Evolutionary conservation across 768 basidiomycete genomes (phyloP).

Genomic region (Cystofilobasidium capitatum): DNA sequence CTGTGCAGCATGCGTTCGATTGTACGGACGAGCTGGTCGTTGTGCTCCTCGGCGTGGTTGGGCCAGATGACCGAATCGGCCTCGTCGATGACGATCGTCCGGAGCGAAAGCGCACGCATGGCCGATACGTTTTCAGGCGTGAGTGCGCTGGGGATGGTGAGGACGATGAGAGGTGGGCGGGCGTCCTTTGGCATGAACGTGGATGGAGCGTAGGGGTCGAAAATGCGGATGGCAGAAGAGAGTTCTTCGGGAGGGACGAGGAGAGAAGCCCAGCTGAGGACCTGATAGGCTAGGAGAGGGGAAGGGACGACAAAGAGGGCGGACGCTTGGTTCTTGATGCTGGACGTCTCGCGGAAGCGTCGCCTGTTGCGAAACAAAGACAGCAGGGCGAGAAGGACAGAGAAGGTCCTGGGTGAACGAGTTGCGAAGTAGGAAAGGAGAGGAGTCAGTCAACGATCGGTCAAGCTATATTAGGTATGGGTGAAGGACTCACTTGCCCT

Average conservation of each 20-base stretch:
- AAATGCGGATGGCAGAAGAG: neutral
- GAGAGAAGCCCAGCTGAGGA: neutral
- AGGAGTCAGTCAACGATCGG: neutral
- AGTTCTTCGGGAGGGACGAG: neutral
- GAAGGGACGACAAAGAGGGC: neutral
- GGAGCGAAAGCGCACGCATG: neutral
- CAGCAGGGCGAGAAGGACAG: neutral
- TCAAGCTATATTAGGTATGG: no score
- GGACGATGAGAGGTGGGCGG: neutral
- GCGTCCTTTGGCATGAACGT: neutral
- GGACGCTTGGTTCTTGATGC: neutral
- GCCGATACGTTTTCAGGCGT: neutral
- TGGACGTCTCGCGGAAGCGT: neutral
- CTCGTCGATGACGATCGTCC: constrained; percentile 1
- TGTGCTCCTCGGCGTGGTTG: neutral
- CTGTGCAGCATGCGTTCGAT: neutral
- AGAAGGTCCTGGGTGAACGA: neutral
- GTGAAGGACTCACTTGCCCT: neutral
- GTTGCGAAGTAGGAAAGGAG: neutral
- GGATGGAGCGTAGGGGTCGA: neutral
- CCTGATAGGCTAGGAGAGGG: neutral
- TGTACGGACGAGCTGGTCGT: neutral
- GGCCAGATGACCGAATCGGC: neutral
- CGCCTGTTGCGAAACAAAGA: neutral
- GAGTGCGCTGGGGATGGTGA: neutral